phyloP scores from a whole-genome alignment of 805 yeast genomes.

The Candida arabinofermentans region DNA sequence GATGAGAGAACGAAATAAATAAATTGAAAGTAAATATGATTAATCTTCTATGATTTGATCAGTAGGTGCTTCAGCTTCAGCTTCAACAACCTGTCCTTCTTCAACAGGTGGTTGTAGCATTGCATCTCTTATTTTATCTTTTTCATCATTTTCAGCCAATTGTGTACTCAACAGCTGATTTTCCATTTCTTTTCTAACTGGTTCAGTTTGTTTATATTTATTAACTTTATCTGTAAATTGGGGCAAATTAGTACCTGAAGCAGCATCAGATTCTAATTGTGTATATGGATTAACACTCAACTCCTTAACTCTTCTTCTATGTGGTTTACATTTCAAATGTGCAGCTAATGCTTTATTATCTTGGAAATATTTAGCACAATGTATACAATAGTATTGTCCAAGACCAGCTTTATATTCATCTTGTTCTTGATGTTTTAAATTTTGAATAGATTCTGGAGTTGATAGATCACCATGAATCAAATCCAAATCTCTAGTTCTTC shows the following conservation, averaged over 20 bases:
- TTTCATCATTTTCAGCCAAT: constrained; percentile 29
- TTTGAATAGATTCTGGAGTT: constrained; percentile 55
- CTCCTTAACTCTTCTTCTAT: constrained; percentile 80
- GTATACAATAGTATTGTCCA: constrained; percentile 92
- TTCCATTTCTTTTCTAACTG: constrained; percentile 43
- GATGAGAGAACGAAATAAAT: neutral
- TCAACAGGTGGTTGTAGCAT: constrained; percentile 23
- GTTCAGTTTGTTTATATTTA: constrained; percentile 47
- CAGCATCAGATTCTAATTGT: constrained; percentile 86
- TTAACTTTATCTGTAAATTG: constrained; percentile 65
- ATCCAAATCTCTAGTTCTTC: constrained; percentile 83
- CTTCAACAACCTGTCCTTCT: constrained; percentile 10
- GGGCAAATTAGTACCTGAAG: constrained; percentile 71
- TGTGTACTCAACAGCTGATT: constrained; percentile 26
- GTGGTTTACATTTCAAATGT: constrained; percentile 74
- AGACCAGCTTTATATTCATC: constrained; percentile 92
- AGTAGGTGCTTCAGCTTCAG: neutral
- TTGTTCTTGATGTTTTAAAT: constrained; percentile 72
- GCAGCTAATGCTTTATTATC: constrained; percentile 65
- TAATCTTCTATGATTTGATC: neutral
- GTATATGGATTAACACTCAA: constrained; percentile 80
- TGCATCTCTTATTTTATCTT: constrained; percentile 28
- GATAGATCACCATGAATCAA: constrained; percentile 74
- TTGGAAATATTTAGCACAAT: constrained; percentile 90
- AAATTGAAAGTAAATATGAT: neutral